Conservation (phyloP, 495 filamentous ascomycete species). For the Penicillium coffeae region DNA sequence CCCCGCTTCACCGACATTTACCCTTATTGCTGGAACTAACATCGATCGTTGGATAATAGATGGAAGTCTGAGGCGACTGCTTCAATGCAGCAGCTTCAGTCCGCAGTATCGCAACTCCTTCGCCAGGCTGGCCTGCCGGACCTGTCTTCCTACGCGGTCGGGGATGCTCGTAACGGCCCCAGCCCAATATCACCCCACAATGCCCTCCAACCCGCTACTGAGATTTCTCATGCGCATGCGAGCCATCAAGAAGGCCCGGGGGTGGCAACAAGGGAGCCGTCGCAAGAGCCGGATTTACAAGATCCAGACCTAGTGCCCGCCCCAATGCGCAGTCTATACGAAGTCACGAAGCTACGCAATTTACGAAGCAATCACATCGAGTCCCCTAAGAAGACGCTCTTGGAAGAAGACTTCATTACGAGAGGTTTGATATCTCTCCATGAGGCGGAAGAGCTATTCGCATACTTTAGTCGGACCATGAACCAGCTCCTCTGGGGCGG, state of each 20-base stretch:
- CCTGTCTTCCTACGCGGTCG: constrained; percentile 34
- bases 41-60: constrained; percentile 16
- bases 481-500: constrained; percentile 55
- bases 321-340: constrained; percentile 58
- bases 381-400: constrained; percentile 41
- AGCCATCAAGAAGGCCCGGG: constrained; percentile 29
- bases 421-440: constrained; percentile 45
- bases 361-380: constrained; percentile 44
- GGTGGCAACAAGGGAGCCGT: constrained; percentile 46
- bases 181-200: constrained; percentile 33
- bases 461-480: constrained; percentile 51
- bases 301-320: constrained; percentile 48
- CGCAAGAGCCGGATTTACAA: constrained; percentile 48
- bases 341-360: constrained; percentile 55
- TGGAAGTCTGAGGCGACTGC: constrained; percentile 44
- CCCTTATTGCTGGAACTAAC: neutral
- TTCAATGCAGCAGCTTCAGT: constrained; percentile 40
- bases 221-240: constrained; percentile 23
- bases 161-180: constrained; percentile 27
- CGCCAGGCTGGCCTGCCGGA: constrained; percentile 38
- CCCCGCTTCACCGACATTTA: neutral
- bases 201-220: constrained; percentile 23
- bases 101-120: constrained; percentile 43
- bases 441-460: constrained; percentile 49
- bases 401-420: constrained; percentile 51